These are phyloP conservation scores for Penicillium sp. DNA, from an alignment of 2,329 filamentous ascomycete genomes.

Conservation along the genomic window DNA sequence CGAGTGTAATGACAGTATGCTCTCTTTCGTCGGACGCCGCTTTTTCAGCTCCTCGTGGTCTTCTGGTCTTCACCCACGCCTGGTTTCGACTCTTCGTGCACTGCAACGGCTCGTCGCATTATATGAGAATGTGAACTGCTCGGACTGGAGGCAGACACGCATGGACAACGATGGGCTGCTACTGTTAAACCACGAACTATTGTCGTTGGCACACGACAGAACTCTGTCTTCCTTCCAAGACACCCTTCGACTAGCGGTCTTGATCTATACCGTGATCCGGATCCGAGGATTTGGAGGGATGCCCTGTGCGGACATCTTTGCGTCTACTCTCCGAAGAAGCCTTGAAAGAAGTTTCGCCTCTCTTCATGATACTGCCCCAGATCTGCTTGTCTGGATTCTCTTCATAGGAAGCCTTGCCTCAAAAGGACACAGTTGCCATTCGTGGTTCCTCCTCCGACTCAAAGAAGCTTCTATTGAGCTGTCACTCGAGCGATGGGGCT, in stretches of 20 bases:
- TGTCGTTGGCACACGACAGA: conserved; percentile 3
- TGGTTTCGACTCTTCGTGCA: conserved; percentile 6
- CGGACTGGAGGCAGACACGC: conserved; percentile 13
- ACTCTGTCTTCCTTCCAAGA: conserved; percentile 14
- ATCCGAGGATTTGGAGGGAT: conserved; percentile 19
- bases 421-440: conserved; percentile 9
- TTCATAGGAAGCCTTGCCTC: conserved; percentile 23
- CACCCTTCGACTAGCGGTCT: conserved; percentile 13
- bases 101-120: conserved; percentile 16
- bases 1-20: background rate
- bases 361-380: conserved; percentile 5
- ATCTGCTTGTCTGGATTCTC: conserved; percentile 19
- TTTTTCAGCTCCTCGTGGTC: conserved; percentile 17
- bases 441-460: conserved; percentile 18
- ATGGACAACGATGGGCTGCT: conserved; percentile 24
- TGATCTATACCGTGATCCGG: conserved; percentile 16
- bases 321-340: conserved; percentile 8
- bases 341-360: conserved; percentile 1
- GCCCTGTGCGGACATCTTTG: conserved; percentile 14
- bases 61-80: conserved; percentile 2
- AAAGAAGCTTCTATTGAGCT: conserved; percentile 8
- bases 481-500: conserved; percentile 12
- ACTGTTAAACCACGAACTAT: conserved; percentile 10
- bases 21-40: conserved; percentile 8
- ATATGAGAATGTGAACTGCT: conserved; percentile 13